Conservation (phyloP, 345 rosid species). For the Hibiscus syriacus region DNA sequence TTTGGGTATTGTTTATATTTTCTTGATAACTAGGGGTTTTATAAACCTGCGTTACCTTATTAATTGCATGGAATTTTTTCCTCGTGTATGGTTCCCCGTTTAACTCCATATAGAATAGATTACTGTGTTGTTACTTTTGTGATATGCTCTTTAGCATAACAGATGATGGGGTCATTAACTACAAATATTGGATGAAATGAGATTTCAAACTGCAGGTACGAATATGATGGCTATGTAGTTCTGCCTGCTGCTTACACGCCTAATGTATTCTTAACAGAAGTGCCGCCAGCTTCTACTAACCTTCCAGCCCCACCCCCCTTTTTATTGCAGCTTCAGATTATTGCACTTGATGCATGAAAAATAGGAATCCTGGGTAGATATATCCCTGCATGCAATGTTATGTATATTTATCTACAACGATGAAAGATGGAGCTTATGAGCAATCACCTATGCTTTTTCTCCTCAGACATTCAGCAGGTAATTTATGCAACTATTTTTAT, state of each 20-base stretch:
- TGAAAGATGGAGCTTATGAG: no score
- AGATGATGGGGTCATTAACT: neutral
- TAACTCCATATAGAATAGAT: neutral
- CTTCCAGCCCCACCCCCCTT: neutral
- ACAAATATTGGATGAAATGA: conserved; percentile 9
- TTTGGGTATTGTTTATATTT: neutral
- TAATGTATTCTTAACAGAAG: neutral
- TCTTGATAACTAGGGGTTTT: neutral
- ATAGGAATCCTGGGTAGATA: no score
- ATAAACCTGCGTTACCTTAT: neutral
- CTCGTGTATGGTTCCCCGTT: no score
- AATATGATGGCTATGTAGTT: neutral
- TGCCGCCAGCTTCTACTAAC: neutral
- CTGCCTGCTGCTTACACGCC: neutral
- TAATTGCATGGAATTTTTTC: neutral
- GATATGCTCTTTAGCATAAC: neutral
- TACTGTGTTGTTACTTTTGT: neutral
- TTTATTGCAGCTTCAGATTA: neutral
- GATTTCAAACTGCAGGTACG: conserved; percentile 14
- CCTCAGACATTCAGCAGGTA: no score
- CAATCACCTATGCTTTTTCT: no score
- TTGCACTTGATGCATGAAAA: no score
- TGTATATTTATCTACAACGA: no score
- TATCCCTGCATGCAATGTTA: no score
- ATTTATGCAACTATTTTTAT: no score